These are phyloP conservation scores for Ogataea wickerhamii DNA, from an alignment of 805 yeast species.

Conservation along the genomic window DNA sequence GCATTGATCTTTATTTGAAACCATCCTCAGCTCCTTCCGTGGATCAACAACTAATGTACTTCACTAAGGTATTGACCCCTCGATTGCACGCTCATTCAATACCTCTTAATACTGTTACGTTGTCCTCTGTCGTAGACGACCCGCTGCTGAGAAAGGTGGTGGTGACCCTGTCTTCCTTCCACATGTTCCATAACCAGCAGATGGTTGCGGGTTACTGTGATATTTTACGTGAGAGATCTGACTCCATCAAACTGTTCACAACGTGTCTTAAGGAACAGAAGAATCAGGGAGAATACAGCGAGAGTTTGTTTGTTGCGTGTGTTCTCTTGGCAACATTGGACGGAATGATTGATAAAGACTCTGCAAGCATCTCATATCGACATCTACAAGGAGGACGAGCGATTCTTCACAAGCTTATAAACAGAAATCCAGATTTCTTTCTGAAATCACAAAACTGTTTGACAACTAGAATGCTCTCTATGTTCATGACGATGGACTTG, in stretches of 20 bases:
- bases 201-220: constrained; percentile 5
- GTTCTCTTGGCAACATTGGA: constrained; percentile 25
- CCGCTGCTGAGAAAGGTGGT: constrained; percentile 20
- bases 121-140: constrained; percentile 5
- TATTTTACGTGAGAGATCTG: constrained; percentile 10
- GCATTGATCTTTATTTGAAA: too few species aligned
- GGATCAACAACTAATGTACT: constrained; percentile 20
- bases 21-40: constrained; percentile 4
- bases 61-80: constrained; percentile 23
- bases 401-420: constrained; percentile 16
- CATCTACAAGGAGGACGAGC: constrained; percentile 28
- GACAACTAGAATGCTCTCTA: constrained; percentile 22
- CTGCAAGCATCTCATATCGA: constrained; percentile 9
- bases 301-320: constrained; percentile 20
- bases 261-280: constrained; percentile 8
- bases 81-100: constrained; percentile 22
- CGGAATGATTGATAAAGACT: constrained; percentile 24
- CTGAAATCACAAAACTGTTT: constrained; percentile 8
- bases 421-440: constrained; percentile 11
- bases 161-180: constrained; percentile 22
- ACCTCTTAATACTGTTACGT: constrained; percentile 8
- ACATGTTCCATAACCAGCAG: constrained; percentile 15
- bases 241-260: constrained; percentile 16
- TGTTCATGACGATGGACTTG: constrained; percentile 28
- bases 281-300: not conserved